Evolutionary conservation across 2,329 filamentous ascomycete species (phyloP).

Genomic region (Cladosporium sp.): DNA sequence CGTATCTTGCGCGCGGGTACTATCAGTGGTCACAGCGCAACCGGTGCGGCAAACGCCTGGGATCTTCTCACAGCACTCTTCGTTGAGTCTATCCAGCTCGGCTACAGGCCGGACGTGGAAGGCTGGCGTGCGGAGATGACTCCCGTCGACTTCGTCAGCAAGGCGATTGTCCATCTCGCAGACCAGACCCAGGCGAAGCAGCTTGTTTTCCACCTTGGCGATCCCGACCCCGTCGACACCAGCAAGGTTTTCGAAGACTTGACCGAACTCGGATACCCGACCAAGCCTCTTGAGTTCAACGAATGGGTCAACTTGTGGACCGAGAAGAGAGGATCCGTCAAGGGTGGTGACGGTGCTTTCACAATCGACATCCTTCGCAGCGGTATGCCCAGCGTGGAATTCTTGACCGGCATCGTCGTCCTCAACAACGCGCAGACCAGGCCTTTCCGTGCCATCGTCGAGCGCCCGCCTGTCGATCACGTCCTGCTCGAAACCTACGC

Average conservation of each 20-base stretch:
- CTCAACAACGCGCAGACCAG: slow-evolving; percentile 67
- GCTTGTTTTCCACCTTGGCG: slow-evolving; percentile 68
- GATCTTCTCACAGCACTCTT: slow-evolving; percentile 73
- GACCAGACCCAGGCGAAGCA: slow-evolving; percentile 61
- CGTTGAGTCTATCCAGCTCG: slow-evolving; percentile 71
- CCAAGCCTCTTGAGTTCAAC: slow-evolving; percentile 62
- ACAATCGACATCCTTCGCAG: slow-evolving; percentile 75
- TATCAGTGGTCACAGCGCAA: slow-evolving; percentile 71
- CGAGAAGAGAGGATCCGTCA: slow-evolving; percentile 61
- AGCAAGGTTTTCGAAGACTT: slow-evolving; percentile 62
- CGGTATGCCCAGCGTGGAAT: slow-evolving; percentile 73
- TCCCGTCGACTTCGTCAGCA: slow-evolving; percentile 75
- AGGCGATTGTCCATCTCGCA: slow-evolving; percentile 66
- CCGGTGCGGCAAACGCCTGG: slow-evolving; percentile 72
- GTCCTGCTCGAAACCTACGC: slow-evolving; percentile 72
- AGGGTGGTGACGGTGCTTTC: slow-evolving; percentile 66
- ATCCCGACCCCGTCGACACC: slow-evolving; percentile 66
- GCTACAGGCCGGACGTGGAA: slow-evolving; percentile 64
- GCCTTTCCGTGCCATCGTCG: slow-evolving; percentile 54
- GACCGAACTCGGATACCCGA: slow-evolving; percentile 65
- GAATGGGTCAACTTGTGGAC: slow-evolving; percentile 73
- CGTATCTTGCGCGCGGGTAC: slow-evolving; percentile 71
- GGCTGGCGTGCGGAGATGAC: slow-evolving; percentile 82
- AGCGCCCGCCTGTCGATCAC: slow-evolving; percentile 65
- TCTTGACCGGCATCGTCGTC: slow-evolving; percentile 66